Conservation (phyloP, 1,284 basidiomycete species). For the Inonotus hispidus region DNA sequence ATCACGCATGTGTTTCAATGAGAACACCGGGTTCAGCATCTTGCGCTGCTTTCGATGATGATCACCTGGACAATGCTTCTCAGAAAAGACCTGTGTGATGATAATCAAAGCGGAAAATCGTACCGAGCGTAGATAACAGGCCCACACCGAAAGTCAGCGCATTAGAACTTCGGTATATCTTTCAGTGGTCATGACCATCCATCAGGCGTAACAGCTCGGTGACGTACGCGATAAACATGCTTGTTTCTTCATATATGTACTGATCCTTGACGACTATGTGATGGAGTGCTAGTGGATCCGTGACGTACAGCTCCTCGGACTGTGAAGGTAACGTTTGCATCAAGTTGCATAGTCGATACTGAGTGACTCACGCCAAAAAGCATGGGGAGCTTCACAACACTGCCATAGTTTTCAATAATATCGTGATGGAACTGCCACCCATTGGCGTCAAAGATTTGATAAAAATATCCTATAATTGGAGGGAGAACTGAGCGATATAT, state of each 20-base stretch:
- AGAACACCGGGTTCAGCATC: conserved; percentile 30
- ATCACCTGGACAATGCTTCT: conserved; percentile 19
- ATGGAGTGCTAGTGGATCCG: conserved; percentile 36
- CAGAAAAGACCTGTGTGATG: background rate
- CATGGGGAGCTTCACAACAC: conserved; percentile 31
- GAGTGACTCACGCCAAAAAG: conserved; percentile 30
- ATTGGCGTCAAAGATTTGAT: conserved; percentile 16
- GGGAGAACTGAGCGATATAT: background rate
- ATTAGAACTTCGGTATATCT: background rate
- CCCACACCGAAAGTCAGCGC: conserved; percentile 20
- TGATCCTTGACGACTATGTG: conserved; percentile 37
- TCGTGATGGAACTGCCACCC: conserved; percentile 19
- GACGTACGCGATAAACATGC: conserved; percentile 22
- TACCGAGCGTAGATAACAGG: conserved; percentile 21
- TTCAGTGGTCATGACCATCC: background rate
- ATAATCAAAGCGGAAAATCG: background rate
- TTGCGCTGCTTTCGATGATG: conserved; percentile 25
- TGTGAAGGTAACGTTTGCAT: conserved; percentile 15
- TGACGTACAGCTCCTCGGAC: conserved; percentile 34
- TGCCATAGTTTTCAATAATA: conserved; percentile 28
- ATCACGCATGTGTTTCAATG: conserved; percentile 26
- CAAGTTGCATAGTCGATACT: background rate
- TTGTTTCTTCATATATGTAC: conserved; percentile 29
- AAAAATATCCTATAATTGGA: conserved; percentile 9
- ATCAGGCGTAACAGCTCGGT: background rate